Base-by-base conservation (phyloP, 1,139 yeast genomes). In the Zhuliangozyma blackwelliae region DNA sequence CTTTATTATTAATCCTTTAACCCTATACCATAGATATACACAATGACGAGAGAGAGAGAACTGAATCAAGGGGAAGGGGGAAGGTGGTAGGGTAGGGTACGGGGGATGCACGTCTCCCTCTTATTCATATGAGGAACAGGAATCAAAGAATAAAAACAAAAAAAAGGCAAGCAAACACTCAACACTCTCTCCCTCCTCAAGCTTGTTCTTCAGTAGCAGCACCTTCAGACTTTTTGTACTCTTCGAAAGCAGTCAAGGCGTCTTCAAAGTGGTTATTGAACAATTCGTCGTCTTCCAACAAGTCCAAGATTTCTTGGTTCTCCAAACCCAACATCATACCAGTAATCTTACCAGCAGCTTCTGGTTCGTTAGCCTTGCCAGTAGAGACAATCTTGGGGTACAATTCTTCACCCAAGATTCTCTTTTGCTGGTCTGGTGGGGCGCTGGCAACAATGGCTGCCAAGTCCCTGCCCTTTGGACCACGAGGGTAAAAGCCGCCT, bases 291-390 rank as follows among this genome's bases (percentile, higher is more conserved):
- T 90, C 95, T 59, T 84, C 92, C 63, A 87, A 80, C 64, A 92
- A 77, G 48, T 86, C 84, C 61, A 90, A 72, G 56, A 94, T 86
- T 72, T 92, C 97, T 59, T 81, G 80, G 69, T 86, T 87, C 61
- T 89, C 95, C 80, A 92, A 82, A 63, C 90, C 97, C 63, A 92
- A 80, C 76, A 92, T 82, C 98, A 92, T 92, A 74, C 97, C 98
- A 52, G 99, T 92, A 63, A 92, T 89, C 77, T 90, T 92, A 72
- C 97, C 96, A 52, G 97, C 97, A 61, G 96, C 90, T 68, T 88
- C 96, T 46, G 87, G 87, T 61, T 87, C 95, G 55, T 75, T 77
- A 47, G 81, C 82, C 65, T 85, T 82, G 61, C 95, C 95, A 60
- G 92, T 86, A 53, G 90, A 81, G 51, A 84, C 82, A 59, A 94